phyloP scores from a whole-genome alignment of 2,329 filamentous ascomycete species.

The Colletotrichum spaethianum region DNA sequence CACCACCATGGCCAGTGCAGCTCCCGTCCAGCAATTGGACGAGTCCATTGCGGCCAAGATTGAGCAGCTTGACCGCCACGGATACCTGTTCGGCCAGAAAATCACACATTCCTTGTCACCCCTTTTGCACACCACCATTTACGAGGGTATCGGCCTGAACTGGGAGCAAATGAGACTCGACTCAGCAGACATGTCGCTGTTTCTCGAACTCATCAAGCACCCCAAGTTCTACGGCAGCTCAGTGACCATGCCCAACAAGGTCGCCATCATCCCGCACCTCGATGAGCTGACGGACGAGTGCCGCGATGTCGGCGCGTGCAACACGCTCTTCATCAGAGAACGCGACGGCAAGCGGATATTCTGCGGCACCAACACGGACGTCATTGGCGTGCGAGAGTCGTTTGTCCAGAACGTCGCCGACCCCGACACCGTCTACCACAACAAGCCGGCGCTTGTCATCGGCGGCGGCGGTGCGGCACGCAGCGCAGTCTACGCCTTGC shows the following conservation, averaged over 20 bases:
- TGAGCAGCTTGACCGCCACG: conserved; percentile 58
- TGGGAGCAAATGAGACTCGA: conserved; percentile 69
- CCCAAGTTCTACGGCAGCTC: conserved; percentile 78
- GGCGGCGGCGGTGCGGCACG: conserved; percentile 86
- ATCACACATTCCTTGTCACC: conserved; percentile 70
- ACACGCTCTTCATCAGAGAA: conserved; percentile 79
- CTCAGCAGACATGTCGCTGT: conserved; percentile 63
- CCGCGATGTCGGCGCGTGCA: conserved; percentile 81
- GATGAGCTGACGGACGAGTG: conserved; percentile 82
- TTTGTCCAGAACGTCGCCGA: conserved; percentile 71
- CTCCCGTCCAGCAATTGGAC: conserved; percentile 30
- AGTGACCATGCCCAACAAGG: conserved; percentile 89
- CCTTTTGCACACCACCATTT: conserved; percentile 67
- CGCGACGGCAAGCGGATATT: conserved; percentile 65
- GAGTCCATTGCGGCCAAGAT: conserved; percentile 33
- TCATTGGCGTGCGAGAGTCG: conserved; percentile 81
- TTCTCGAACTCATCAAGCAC: conserved; percentile 67
- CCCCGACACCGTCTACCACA: conserved; percentile 64
- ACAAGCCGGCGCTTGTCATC: conserved; percentile 78
- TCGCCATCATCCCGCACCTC: conserved; percentile 80
- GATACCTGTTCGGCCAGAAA: conserved; percentile 72
- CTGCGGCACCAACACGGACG: conserved; percentile 87
- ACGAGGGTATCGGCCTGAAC: conserved; percentile 62
- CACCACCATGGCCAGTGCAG: conserved; percentile 25
- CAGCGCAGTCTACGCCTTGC: conserved; percentile 81